Evolutionary conservation across 768 basidiomycete genomes (phyloP), one percentile per base, ranked within the genome.

Genomic region (Kwoniella europaea): DNA sequence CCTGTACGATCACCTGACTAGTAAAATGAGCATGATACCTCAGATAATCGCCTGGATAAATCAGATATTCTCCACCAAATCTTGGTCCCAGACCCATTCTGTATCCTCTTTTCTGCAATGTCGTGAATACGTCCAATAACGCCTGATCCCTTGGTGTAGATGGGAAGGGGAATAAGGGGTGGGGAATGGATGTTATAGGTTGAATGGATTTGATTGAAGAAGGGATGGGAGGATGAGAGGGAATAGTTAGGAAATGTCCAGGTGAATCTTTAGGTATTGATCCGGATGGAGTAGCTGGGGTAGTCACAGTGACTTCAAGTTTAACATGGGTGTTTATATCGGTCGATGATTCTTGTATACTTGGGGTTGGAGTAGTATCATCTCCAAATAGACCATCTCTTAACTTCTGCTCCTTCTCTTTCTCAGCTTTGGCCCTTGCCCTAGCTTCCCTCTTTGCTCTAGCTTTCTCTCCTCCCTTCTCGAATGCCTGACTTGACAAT

Each of bases 11-110:
- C 13, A 97, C 91, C 5, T 91, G 90, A 22, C 91, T 91, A 22
- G 90, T 90, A 81, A 98, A 98, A 82, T 99, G 97, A 2, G 96
- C 97, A 80, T 99, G 97, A 82, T 96, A 99, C 27, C 97, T 88
- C 63, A 98, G 84, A 10, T 95, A 94, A 82, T 99, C 80, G 91
- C 96, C 96, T 63, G 97, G 97, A 84, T 99, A 99, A 1, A 98
- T 91, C 55, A 99, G 85, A 83, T 93, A 98, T 77, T 98, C 94
- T 1, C 94, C 95, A 6, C 97, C 97, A 79, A 99, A 99, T 82
- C 91, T 42, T 0, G 80, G 80, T 61, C 80, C 80, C 6, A 81
- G 71, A 15, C 80, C 80, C 59, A 79, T 73, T 4, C 78, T 55
- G n/a, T 73, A 73, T 10, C 58, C 68, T 27, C 43, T 67, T 29